phyloP scores from a whole-genome alignment of 129 eudicot species.

The Chrysanthemum seticuspe region DNA sequence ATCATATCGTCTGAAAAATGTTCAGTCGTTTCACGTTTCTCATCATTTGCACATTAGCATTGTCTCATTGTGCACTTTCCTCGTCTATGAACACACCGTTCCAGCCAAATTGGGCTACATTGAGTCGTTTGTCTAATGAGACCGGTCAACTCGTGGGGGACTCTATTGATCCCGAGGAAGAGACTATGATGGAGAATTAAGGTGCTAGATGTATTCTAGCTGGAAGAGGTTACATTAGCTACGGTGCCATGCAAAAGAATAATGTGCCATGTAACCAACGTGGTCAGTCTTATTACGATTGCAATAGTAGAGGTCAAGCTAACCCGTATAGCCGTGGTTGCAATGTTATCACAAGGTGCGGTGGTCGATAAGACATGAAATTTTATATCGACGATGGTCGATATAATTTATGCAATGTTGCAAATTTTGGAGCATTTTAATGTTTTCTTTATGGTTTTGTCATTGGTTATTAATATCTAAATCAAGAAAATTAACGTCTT shows the following conservation, averaged over 20 bases:
- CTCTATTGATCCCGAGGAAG: constrained; percentile 18
- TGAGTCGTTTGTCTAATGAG: constrained; percentile 2
- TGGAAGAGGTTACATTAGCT: constrained; percentile 36
- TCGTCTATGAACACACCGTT: constrained; percentile 15
- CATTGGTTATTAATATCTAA: not conserved
- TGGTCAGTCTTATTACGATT: constrained; percentile 52
- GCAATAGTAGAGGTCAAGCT: constrained; percentile 30
- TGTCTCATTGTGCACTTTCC: constrained; percentile 23
- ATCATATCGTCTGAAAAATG: constrained; percentile 25
- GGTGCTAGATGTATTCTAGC: constrained; percentile 30
- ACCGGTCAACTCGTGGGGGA: constrained; percentile 36
- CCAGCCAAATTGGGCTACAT: constrained; percentile 4
- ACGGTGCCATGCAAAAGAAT: constrained; percentile 43
- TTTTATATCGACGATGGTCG: not conserved
- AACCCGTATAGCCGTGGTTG: constrained; percentile 52
- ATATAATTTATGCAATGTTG: not conserved
- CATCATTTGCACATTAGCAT: constrained; percentile 26
- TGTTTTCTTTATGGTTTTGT: not conserved
- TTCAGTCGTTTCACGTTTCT: constrained; percentile 18
- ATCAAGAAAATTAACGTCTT: not conserved
- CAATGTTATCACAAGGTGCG: constrained; percentile 43
- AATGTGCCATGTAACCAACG: constrained; percentile 47
- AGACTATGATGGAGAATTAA: constrained; percentile 31
- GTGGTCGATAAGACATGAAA: constrained; percentile 20
- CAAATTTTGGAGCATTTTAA: not conserved